A percentile compares a stretch with the other conserved stretches of the same genome.
These are phyloP conservation scores for Oryza longistaminata DNA, from an alignment of 176 grass and related monocot genomes.

Conservation along the genomic window DNA sequence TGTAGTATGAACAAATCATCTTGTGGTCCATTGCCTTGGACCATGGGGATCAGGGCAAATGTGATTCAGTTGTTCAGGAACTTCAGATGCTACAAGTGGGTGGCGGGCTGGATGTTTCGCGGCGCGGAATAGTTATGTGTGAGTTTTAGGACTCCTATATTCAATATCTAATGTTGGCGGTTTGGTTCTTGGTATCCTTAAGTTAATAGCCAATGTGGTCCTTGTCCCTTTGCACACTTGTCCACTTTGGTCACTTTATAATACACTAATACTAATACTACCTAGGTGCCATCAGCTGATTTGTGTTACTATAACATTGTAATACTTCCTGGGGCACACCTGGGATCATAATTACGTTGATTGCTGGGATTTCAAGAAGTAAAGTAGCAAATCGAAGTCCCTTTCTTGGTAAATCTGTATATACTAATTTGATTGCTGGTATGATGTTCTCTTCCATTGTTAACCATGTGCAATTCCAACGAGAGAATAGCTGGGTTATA, in stretches of 20 bases:
- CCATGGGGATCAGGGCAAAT: background rate
- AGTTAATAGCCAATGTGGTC: background rate
- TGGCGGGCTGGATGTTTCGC: background rate
- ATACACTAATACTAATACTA: background rate
- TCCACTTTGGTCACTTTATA: background rate
- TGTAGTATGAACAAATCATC: background rate
- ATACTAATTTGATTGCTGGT: background rate
- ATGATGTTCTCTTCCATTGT: slow-evolving; percentile 12
- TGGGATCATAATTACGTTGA: background rate
- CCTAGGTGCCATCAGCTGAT: background rate
- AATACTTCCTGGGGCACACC: background rate
- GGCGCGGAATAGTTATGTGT: background rate
- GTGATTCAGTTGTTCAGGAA: background rate
- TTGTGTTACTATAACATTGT: background rate
- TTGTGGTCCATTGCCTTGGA: background rate
- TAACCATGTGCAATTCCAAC: slow-evolving; percentile 1
- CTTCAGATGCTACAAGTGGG: background rate
- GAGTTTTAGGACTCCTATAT: background rate
- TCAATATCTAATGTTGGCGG: background rate
- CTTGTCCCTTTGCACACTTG: background rate
- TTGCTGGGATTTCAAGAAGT: background rate
- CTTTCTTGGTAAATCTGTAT: background rate
- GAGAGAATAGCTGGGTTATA: background rate
- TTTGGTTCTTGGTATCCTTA: background rate
- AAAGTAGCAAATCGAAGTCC: background rate